Conservation (phyloP, 495 filamentous ascomycete genomes). For the Aspergillus conjunctus region DNA sequence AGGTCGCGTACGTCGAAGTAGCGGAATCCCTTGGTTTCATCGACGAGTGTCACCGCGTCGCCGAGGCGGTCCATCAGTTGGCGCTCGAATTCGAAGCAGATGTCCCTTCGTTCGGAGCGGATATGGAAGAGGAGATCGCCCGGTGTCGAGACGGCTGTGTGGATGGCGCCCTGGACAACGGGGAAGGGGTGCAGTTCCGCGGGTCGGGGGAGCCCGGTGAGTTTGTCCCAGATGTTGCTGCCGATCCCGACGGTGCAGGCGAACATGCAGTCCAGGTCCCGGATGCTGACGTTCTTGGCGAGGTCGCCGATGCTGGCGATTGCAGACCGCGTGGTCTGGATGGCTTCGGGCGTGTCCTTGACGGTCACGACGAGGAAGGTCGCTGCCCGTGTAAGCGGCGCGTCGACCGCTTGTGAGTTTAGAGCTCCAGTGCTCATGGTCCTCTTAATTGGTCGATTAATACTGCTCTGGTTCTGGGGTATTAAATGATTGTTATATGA, state of each 20-base stretch:
- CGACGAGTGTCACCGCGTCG: conserved; percentile 46
- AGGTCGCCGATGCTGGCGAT: conserved; percentile 48
- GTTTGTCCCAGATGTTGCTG: conserved; percentile 48
- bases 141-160: conserved; percentile 53
- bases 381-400: conserved; percentile 51
- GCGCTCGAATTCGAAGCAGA: conserved; percentile 60
- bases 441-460: neutral
- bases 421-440: conserved; percentile 35
- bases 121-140: conserved; percentile 62
- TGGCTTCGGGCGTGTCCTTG: conserved; percentile 37
- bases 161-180: conserved; percentile 45
- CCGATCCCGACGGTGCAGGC: conserved; percentile 59
- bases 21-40: conserved; percentile 59
- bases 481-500: neutral
- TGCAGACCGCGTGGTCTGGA: conserved; percentile 45
- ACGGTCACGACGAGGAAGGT: conserved; percentile 55
- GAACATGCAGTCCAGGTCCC: conserved; percentile 51
- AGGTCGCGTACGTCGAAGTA: conserved; percentile 63
- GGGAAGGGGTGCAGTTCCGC: conserved; percentile 56
- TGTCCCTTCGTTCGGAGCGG: conserved; percentile 56
- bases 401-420: conserved; percentile 49
- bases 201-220: conserved; percentile 49
- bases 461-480: neutral
- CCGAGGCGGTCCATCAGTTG: conserved; percentile 54
- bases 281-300: conserved; percentile 57